Evolutionary conservation across 148 eudicot genomes (phyloP).

Genomic region (Amaranthus palmeri): DNA sequence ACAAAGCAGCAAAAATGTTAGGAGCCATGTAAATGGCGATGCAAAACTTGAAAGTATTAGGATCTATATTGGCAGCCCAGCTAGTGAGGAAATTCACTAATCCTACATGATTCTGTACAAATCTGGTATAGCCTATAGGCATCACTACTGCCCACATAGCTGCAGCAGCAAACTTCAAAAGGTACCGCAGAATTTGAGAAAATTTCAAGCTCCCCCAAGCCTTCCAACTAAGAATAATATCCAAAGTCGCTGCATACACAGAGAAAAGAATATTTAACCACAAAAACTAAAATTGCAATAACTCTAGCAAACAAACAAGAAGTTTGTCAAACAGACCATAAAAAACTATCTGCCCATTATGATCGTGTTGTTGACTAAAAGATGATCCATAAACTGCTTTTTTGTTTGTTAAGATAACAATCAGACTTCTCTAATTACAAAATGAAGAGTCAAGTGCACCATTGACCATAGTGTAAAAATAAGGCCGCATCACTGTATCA

Average conservation of each 20-base stretch:
- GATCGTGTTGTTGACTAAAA: not conserved
- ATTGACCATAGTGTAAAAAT: no score
- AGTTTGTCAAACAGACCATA: not conserved
- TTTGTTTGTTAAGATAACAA: not conserved
- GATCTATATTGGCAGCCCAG: constrained; percentile 59
- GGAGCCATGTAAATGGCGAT: constrained; percentile 82
- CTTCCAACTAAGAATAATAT: constrained; percentile 78
- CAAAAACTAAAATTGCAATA: not conserved
- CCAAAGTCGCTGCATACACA: constrained; percentile 63
- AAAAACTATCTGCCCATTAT: not conserved
- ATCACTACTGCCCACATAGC: constrained; percentile 83
- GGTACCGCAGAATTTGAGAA: constrained; percentile 81
- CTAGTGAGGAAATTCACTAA: constrained; percentile 57
- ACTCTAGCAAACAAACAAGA: not conserved
- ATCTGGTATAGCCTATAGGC: constrained; percentile 73
- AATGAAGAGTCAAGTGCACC: not conserved
- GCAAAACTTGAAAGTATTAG: constrained; percentile 55
- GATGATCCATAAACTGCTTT: not conserved
- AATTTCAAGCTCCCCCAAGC: constrained; percentile 94
- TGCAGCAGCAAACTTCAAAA: constrained; percentile 72
- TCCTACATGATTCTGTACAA: constrained; percentile 58
- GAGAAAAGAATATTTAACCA: constrained; percentile 1
- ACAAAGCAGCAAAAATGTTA: constrained; percentile 57
- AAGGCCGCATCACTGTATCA: no score
- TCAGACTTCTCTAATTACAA: not conserved